These are phyloP conservation scores for Aspergillus alliaceus DNA, from an alignment of 2,329 filamentous ascomycete species.

Conservation along the genomic window DNA sequence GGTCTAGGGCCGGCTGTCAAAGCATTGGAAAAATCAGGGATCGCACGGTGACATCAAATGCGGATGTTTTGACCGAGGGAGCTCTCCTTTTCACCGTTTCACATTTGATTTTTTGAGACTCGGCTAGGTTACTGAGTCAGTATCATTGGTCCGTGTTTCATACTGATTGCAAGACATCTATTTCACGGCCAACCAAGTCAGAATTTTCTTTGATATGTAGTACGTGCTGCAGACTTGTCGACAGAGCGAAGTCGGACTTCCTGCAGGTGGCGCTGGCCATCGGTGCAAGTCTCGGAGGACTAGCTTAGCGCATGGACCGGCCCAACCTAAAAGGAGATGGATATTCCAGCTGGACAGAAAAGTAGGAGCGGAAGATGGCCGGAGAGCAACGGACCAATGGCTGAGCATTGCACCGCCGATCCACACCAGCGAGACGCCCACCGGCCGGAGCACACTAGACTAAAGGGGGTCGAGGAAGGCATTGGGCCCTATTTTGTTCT, in stretches of 20 bases:
- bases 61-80: not conserved
- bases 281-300: not conserved
- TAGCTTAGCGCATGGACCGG: slow-evolving; percentile 1
- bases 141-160: not conserved
- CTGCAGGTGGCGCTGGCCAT: not conserved
- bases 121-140: not conserved
- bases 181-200: not conserved
- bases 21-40: not conserved
- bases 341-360: slow-evolving; percentile 1
- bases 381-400: not conserved
- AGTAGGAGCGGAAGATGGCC: not conserved
- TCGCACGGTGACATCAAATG: not conserved
- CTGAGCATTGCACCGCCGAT: too few relatives aligned
- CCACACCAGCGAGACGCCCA: not conserved
- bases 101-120: too few relatives aligned
- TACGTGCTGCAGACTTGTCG: not conserved
- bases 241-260: not conserved
- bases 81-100: not conserved
- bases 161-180: not conserved
- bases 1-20: not conserved
- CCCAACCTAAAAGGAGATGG: slow-evolving; percentile 5
- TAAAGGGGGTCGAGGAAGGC: not conserved
- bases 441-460: not conserved
- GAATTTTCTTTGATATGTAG: not conserved
- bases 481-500: not conserved